Conservation (phyloP, 768 basidiomycete species). For the Pulveroboletus frians region DNA sequence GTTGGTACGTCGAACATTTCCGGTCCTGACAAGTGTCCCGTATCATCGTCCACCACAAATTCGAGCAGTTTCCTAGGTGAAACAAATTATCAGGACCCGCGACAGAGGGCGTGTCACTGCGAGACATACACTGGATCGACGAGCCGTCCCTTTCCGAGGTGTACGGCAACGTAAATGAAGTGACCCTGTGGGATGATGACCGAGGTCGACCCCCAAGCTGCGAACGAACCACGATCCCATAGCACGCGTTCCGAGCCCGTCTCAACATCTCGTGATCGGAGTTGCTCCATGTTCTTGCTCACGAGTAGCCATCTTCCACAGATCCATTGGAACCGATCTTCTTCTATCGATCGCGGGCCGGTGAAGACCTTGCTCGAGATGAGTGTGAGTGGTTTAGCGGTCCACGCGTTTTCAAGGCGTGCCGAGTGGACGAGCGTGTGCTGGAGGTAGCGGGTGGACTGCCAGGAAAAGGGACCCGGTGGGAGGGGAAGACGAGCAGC, state of each 20-base stretch:
- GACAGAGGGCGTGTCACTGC: not conserved
- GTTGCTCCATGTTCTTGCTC: slow-evolving; percentile 11
- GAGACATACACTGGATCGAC: slow-evolving; percentile 15
- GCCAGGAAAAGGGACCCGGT: slow-evolving; percentile 19
- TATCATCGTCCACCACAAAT: slow-evolving; percentile 15
- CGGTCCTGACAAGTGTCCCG: slow-evolving; percentile 7
- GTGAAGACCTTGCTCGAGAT: slow-evolving; percentile 2
- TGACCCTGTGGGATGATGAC: slow-evolving; percentile 9
- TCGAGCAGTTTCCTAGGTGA: slow-evolving; percentile 14
- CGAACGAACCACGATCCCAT: slow-evolving; percentile 12
- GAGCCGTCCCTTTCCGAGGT: slow-evolving; percentile 4
- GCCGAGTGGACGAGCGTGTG: slow-evolving; percentile 16
- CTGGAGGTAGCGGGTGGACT: slow-evolving; percentile 14
- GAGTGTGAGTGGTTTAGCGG: slow-evolving; percentile 7
- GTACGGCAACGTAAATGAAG: slow-evolving; percentile 14
- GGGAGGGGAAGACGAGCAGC: slow-evolving; percentile 11
- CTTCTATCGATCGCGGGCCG: slow-evolving; percentile 3
- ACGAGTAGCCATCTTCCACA: slow-evolving; percentile 17
- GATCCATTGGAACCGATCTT: slow-evolving; percentile 14
- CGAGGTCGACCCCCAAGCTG: slow-evolving; percentile 8
- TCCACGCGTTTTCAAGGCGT: slow-evolving; percentile 13
- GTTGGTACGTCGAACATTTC: slow-evolving; percentile 15
- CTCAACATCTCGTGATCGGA: slow-evolving; percentile 13
- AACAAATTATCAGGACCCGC: not conserved
- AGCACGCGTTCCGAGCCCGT: slow-evolving; percentile 10